phyloP scores from a whole-genome alignment of 371 early-diverging fungal species.

The Lichtheimia ornata region DNA sequence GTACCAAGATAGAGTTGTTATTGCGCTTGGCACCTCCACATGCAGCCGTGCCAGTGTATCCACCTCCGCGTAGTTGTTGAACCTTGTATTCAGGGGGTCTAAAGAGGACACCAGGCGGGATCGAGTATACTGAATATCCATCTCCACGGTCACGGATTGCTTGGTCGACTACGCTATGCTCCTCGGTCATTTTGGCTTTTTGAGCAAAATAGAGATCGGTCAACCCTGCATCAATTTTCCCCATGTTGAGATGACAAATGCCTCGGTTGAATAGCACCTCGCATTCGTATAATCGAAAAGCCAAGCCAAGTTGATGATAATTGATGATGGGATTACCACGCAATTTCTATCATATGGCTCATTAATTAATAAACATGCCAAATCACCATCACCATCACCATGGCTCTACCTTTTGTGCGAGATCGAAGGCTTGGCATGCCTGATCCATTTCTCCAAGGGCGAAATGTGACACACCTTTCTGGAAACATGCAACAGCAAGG shows the following conservation, averaged over 20 bases:
- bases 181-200: constrained; percentile 65
- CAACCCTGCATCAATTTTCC: constrained; percentile 69
- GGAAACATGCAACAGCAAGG: constrained; percentile 90
- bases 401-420: constrained; percentile 60
- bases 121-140: constrained; percentile 73
- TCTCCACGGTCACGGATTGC: constrained; percentile 72
- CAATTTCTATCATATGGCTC: constrained; percentile 54
- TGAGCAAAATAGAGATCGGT: constrained; percentile 77
- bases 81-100: constrained; percentile 79
- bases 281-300: constrained; percentile 83
- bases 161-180: constrained; percentile 72
- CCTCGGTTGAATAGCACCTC: constrained; percentile 91
- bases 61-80: constrained; percentile 26
- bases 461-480: constrained; percentile 85
- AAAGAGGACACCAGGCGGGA: constrained; percentile 79
- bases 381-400: not conserved
- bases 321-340: constrained; percentile 91
- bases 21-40: not conserved
- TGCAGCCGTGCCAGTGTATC: not conserved
- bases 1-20: constrained; percentile 1
- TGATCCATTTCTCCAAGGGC: constrained; percentile 55
- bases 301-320: constrained; percentile 92
- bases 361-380: not conserved
- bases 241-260: constrained; percentile 78
- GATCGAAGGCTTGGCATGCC: constrained; percentile 75